phyloP scores from a whole-genome alignment of 371 early-diverging fungal species.

The Mortierella sp. region DNA sequence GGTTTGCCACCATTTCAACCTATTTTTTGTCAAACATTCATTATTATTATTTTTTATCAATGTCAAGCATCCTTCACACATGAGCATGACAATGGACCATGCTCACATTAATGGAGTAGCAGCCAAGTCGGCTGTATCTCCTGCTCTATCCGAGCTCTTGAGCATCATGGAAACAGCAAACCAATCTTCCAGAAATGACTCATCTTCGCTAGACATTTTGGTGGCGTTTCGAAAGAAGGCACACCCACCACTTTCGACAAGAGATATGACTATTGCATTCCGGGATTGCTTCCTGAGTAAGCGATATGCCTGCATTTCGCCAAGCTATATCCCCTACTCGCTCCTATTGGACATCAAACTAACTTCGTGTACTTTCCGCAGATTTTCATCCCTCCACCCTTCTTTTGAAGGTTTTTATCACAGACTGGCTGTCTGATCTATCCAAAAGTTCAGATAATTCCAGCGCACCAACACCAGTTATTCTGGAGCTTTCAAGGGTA shows the following conservation, averaged over 20 bases:
- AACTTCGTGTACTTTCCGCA: not conserved
- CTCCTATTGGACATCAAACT: not conserved
- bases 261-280: constrained; percentile 36
- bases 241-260: constrained; percentile 12
- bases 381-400: constrained; percentile 10
- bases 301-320: not conserved
- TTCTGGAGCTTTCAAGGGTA: constrained; percentile 43
- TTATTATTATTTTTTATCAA: not conserved
- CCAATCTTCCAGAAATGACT: not conserved
- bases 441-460: constrained; percentile 11
- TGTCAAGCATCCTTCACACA: not conserved
- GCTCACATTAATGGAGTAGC: not conserved
- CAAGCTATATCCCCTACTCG: not conserved
- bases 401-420: constrained; percentile 20
- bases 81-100: constrained; percentile 27
- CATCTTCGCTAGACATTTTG: constrained; percentile 26
- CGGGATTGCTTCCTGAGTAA: constrained; percentile 29
- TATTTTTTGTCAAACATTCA: constrained; percentile 1
- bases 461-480: constrained; percentile 11
- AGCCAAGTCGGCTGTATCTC: constrained; percentile 1
- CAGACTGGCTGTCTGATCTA: constrained; percentile 36
- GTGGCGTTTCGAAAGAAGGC: constrained; percentile 46
- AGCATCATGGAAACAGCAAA: constrained; percentile 10
- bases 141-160: constrained; percentile 25
- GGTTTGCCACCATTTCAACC: not conserved